Conservation (phyloP, 1,284 basidiomycete species). For the Tilletiaria anomala region DNA sequence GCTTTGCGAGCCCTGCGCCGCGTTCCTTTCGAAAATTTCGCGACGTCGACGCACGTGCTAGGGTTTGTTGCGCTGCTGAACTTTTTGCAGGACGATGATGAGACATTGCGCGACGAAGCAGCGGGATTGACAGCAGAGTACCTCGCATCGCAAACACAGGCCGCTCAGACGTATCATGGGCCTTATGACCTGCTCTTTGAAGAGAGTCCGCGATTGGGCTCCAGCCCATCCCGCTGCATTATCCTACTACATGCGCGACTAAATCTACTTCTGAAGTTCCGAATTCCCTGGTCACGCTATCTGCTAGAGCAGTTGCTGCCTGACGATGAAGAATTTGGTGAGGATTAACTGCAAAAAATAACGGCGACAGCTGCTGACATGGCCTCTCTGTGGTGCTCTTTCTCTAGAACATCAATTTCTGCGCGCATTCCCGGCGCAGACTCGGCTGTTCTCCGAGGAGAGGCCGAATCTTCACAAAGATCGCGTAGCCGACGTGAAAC, state of each 20-base stretch:
- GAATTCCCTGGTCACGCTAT: not conserved
- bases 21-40: too few relatives aligned
- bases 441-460: not conserved
- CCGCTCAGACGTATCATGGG: not conserved
- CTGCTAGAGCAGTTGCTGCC: not conserved
- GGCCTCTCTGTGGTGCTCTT: not conserved
- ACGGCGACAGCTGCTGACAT: too few relatives aligned
- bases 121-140: not conserved
- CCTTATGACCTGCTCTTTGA: not conserved
- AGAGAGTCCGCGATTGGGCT: not conserved
- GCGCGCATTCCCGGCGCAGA: not conserved
- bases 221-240: not conserved
- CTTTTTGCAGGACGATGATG: not conserved
- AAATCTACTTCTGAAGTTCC: not conserved
- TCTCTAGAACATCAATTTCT: not conserved
- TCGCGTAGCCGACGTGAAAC: not conserved
- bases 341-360: not conserved
- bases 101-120: not conserved
- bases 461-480: not conserved
- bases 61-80: not conserved
- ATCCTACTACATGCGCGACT: not conserved
- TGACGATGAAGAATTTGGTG: not conserved
- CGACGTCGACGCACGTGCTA: too few relatives aligned
- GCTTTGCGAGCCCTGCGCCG: too few relatives aligned
- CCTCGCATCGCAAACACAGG: not conserved